Base-by-base conservation (phyloP, 345 rosid species). In the Pelargonium nanum region DNA sequence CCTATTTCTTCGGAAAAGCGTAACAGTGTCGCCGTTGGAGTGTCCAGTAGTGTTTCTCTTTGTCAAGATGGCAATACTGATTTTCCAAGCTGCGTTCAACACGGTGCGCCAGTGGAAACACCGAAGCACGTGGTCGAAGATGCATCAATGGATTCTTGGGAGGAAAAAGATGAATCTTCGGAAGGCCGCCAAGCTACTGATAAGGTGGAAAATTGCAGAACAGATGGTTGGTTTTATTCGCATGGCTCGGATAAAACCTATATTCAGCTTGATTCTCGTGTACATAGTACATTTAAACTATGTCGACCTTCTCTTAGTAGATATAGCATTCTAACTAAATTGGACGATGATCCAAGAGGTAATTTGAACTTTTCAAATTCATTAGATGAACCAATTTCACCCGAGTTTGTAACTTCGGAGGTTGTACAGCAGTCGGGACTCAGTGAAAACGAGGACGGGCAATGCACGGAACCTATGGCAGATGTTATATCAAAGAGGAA, bases 401-500 rank as follows among this genome's bases (percentile, higher is more conserved):
- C 26, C 67, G 65, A 50, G 59, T 55, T 61, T 40, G 62, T 56
- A 62, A 48, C 65, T 67, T 65, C 68, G 1, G 77, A 40, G 61
- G 65, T 55, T 60, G 21, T 59, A 20, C 48, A 26, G 68, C 60
- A 62, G 57, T 61, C 79, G 45, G 72, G 67, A 62, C 58, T 61
- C 59, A 57, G 54, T 64, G 82, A 70, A 58, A 72, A 68, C 65
- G 78, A 68, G 68, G 72, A 30, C 68, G 66, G 58, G 44, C 74
- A 68, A 65, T 77, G 71, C 56, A 56, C 68, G 65, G 74, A 73
- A 73, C 68, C 30, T 63, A 21, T 44, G 2, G 50, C 51, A 56
- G 75, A 63, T 60, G 70, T 65, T 67, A 55, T 54, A 62, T 60
- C 61, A 65, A 80, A 74, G 68, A 83, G 65, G 76, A 86, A 83